phyloP scores from a whole-genome alignment of 2,329 filamentous ascomycete genomes.

The Penicillium aurantiogriseum region DNA sequence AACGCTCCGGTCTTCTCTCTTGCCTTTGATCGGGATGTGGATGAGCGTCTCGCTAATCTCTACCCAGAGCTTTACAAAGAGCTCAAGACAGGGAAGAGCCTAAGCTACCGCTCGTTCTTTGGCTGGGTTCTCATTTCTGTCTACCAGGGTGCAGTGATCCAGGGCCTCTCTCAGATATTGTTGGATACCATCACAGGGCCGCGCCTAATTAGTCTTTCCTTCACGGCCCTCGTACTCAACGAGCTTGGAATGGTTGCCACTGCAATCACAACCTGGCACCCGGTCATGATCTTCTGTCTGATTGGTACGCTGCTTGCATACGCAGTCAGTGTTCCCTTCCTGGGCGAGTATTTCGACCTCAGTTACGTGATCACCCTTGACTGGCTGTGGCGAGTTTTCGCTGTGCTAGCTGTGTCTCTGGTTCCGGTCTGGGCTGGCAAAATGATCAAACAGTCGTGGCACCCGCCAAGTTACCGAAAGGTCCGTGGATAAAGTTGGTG shows the following conservation, averaged over 20 bases:
- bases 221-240: conserved; percentile 88
- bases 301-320: conserved; percentile 81
- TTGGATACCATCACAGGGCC: conserved; percentile 67
- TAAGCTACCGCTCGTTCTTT: conserved; percentile 94
- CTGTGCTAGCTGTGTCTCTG: conserved; percentile 75
- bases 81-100: conserved; percentile 79
- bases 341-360: conserved; percentile 88
- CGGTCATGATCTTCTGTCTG: conserved; percentile 81
- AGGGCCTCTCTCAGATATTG: conserved; percentile 87
- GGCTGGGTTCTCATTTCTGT: conserved; percentile 93
- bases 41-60: conserved; percentile 87
- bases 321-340: conserved; percentile 76
- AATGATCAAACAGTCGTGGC: conserved; percentile 77
- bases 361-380: conserved; percentile 72
- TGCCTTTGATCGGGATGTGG: conserved; percentile 91
- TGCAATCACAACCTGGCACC: conserved; percentile 96
- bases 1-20: conserved; percentile 89
- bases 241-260: conserved; percentile 97
- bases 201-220: conserved; percentile 84
- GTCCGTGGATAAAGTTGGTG: conserved; percentile 53
- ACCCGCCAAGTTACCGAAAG: conserved; percentile 92
- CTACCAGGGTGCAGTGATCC: conserved; percentile 93
- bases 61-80: conserved; percentile 98
- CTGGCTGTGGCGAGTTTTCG: conserved; percentile 84
- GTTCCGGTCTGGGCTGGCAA: conserved; percentile 87